Base-by-base conservation (phyloP, 805 yeast genomes). In the Huiozyma sinensis region DNA sequence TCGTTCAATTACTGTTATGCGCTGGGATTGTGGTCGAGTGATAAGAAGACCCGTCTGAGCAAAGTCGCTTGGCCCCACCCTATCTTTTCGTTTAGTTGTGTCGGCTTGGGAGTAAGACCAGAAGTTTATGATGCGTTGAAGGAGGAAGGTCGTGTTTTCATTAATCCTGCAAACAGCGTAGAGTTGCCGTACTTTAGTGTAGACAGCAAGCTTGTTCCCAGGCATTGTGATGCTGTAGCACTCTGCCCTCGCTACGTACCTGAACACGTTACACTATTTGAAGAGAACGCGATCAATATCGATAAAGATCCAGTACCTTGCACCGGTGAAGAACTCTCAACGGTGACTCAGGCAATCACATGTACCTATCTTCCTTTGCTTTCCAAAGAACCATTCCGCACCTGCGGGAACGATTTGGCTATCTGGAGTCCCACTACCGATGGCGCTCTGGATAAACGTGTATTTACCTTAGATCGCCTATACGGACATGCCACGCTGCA, bases 31-130 rank as follows among this genome's bases (percentile, higher is more conserved):
- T 17, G 24, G 24, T 17, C 24, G 24, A 2, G 24, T 2, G 13
- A 11, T 9, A 39, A 33, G 6, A 40, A 13, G 33, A 6, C 12
- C 28, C 8, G 17, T 13, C 9, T 39, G n/a, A 31, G n/a, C 9
- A 5, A 30, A 9, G 44, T 55, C 2, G 10, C 45, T 29, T 56
- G 60, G 60, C 58, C 60, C 1, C 45, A 51, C 17, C 42, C 46
- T 6, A 31, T 45, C 5, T 50, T 46, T 34, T 49, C 59, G 6
- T 33, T 45, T 10, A 47, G 45, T 6, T 57, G 62, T 41, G 46
- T 54, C 33, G 64, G 60, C 4, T 37, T 59, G 6, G 64, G 58
- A 6, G 50, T 56, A 1, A 27, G 47, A 10, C 24, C 43, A 7
- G 43, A 41, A n/a, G 24, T 40, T 7, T 55, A 40, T 39, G 40